Conservation (phyloP, 2,329 filamentous ascomycete genomes). For the Pseudonectria buxi region DNA sequence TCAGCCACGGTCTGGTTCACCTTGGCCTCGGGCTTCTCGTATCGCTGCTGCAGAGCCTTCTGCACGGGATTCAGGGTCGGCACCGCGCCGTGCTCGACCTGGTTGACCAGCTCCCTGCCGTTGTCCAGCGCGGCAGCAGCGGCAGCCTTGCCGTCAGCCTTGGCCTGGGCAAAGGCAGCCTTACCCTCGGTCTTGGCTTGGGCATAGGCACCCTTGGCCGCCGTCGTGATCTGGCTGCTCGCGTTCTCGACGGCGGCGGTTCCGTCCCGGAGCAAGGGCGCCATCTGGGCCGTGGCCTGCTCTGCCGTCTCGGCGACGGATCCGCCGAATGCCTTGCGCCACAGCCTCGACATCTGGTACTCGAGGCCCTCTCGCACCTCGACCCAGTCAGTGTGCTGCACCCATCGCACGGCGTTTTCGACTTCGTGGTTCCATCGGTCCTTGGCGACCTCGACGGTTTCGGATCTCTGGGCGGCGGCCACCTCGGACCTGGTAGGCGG, state of each 20-base stretch:
- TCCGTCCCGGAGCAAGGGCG: conserved; percentile 28
- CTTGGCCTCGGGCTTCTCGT: conserved; percentile 33
- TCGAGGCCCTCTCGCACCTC: conserved; percentile 54
- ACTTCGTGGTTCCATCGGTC: conserved; percentile 74
- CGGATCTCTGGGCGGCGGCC: conserved; percentile 44
- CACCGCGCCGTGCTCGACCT: conserved; percentile 30
- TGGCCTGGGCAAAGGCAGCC: conserved; percentile 12
- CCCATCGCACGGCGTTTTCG: conserved; percentile 57
- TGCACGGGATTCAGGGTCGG: conserved; percentile 34
- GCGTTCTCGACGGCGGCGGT: conserved; percentile 16
- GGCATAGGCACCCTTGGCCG: conserved; percentile 30
- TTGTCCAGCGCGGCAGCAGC: conserved; percentile 33
- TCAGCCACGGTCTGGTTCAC: conserved; percentile 46
- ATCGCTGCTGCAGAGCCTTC: conserved; percentile 46
- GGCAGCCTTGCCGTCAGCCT: conserved; percentile 30
- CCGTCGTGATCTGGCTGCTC: conserved; percentile 22
- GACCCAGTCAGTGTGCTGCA: conserved; percentile 60
- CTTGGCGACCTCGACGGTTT: conserved; percentile 61
- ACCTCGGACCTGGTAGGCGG: conserved; percentile 45
- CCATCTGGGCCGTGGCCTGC: conserved; percentile 23
- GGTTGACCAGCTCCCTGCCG: conserved; percentile 35
- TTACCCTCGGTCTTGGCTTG: conserved; percentile 24
- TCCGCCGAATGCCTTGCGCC: conserved; percentile 32
- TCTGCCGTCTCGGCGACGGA: conserved; percentile 22
- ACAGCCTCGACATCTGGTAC: conserved; percentile 38